Evolutionary conservation across 1,139 yeast genomes (phyloP), one percentile per base, ranked within the genome.

Genomic region (Scheffersomyces insectosa): DNA sequence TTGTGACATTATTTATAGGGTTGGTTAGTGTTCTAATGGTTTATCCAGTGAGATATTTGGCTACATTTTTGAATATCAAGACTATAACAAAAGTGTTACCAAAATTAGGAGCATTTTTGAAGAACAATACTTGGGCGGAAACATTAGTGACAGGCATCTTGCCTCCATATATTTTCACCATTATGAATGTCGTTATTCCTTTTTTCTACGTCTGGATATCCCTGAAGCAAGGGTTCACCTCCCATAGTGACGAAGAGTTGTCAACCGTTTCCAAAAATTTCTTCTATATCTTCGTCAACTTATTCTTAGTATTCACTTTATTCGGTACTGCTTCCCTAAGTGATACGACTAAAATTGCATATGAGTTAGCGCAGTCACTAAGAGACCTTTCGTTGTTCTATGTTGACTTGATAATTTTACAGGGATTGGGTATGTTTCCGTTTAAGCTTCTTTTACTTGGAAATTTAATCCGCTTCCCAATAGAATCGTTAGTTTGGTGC

Each of bases 371-470:
- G 0, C 79, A 80, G 28, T 84, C 91, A 0, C 72, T 86, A 42
- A 79, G 84, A 54, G 85, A 83, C 38, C 71, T 85, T 47, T 79
- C 91, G 0, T 66, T 85, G 38, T 86, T 86, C 54, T 86, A 86
- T 59, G 89, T 84, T 44, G 89, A 85, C 60, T 74, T 85, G 58
- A 85, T 85, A 40, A 70, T 85, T 36, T 72, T 86, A 42, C 93
- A 86, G 66, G 93, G 93, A 3, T 66, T 86, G 44, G 93, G 90
- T 7, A 80, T 86, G 79, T 83, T 84, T 60, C 95, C 93, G 0
- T 83, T 83, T 56, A 82, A 85, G 54, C 65, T 86, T 25, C 59
- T 83, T 9, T 77, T 69, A 65, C 48, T 83, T 75, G 65, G 83
- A 63, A 63, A 62, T 35, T 51, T 72, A 36, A 58, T 71, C 25